Base-by-base conservation (phyloP, 192 early-diverging fungal genomes). In the Coemansia sp. region DNA sequence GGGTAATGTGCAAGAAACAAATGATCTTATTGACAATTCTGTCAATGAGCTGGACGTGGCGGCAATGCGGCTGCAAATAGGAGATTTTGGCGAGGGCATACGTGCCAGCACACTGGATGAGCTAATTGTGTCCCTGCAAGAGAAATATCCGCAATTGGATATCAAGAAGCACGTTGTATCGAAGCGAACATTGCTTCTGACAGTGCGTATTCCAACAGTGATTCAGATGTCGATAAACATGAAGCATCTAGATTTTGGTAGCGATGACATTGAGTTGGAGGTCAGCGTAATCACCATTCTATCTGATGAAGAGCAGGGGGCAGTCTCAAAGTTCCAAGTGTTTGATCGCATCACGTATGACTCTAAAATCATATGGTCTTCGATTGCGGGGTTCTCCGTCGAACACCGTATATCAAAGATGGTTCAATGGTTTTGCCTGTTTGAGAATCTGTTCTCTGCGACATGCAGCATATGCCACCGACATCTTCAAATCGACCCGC, bases 401-500 rank as follows among this genome's bases (percentile, higher is more conserved):
- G 77, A 80, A 56, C 77, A 74, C 25, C 68, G 77, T 7, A 58
- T 80, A 28, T 65, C 72, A 31, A 74, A 68, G 60, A 63, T 71
- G 21, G 68, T 74, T 12, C 77, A 74, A 61, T 80, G 77, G 77
- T 80, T 80, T 58, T 55, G 68, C 10, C 27, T 74, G 53, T 80
- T 80, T 60, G 65, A 55, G 21, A 68, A 80, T 24, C 34, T 80
- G 60, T 80, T 80, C 28, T 74, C 77, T 1, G 71, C 77, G 22
- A 74, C 77, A 3, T 80, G 77, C 55, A 74, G 71, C 47, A 69
- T 70, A 10, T 80, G 77, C 51, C 50, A 38, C 44, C 64, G 59
- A 32, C 72, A 80, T 58, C 53, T 80, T 51, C 77, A 80, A 59
- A 80, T 73, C 34, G 77, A 80, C 32, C 77, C 77, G 19, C 67